A percentile compares a stretch with the other conserved stretches of the same genome.
phyloP scores from a whole-genome alignment of 192 early-diverging fungal species.

The Diversispora epigaea region DNA sequence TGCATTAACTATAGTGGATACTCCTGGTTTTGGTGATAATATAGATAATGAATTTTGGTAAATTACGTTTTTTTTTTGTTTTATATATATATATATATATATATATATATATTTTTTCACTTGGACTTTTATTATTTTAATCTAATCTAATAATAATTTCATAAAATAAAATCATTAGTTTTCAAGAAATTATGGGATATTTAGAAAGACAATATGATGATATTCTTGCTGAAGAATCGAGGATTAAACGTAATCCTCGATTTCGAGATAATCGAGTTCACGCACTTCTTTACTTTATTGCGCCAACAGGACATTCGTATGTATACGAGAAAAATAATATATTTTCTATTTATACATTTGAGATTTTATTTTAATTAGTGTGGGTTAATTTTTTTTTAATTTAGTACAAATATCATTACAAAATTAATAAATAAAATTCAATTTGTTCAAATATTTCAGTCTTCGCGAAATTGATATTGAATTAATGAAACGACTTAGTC shows the following conservation, averaged over 20 bases:
- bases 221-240: constrained; percentile 85
- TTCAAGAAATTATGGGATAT: constrained; percentile 89
- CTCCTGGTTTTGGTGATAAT: constrained; percentile 97
- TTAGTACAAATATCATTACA: no score
- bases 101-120: not conserved
- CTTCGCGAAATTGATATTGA: constrained; percentile 95
- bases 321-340: constrained; percentile 16
- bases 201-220: constrained; percentile 94
- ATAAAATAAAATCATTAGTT: constrained; percentile 52
- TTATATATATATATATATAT: no score
- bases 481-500: constrained; percentile 87
- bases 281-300: constrained; percentile 95
- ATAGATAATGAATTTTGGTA: constrained; percentile 94
- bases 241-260: constrained; percentile 81
- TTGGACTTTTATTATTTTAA: not conserved
- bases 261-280: constrained; percentile 95
- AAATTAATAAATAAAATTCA: no score
- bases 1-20: constrained; percentile 95
- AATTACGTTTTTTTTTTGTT: constrained; percentile 9
- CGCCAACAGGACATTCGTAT: constrained; percentile 91
- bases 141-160: not conserved
- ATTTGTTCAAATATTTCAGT: constrained; percentile 33
- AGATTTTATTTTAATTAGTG: constrained; percentile 10
- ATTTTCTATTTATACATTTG: constrained; percentile 15
- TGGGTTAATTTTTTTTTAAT: not conserved